phyloP scores from a whole-genome alignment of 805 yeast genomes.

The Candida caryicola region DNA sequence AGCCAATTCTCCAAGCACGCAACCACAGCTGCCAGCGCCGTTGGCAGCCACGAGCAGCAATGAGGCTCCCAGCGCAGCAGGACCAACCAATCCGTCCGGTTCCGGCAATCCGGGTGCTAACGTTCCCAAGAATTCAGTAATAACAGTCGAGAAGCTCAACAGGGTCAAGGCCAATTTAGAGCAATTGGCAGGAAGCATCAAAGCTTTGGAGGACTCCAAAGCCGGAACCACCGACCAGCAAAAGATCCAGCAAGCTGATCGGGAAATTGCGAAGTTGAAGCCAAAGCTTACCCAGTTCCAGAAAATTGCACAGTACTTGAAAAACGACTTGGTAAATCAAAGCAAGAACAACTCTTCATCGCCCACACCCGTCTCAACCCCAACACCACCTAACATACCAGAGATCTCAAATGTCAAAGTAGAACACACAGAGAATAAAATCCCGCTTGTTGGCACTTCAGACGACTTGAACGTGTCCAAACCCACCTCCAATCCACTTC shows the following conservation, averaged over 20 bases:
- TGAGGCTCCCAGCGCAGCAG: background rate
- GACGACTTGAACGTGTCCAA: too few relatives aligned
- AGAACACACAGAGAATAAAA: background rate
- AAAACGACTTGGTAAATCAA: slow-evolving; percentile 19
- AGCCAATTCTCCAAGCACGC: slow-evolving; percentile 2
- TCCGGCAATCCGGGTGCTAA: background rate
- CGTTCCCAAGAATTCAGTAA: slow-evolving; percentile 3
- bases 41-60: background rate
- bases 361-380: background rate
- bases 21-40: slow-evolving; percentile 4
- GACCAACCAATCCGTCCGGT: background rate
- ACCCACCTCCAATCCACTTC: background rate
- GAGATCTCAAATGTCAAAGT: background rate
- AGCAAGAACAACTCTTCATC: slow-evolving; percentile 4
- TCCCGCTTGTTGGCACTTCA: background rate
- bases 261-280: slow-evolving; percentile 12
- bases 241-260: slow-evolving; percentile 6
- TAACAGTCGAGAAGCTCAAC: slow-evolving; percentile 21
- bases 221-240: slow-evolving; percentile 6
- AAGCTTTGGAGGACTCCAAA: slow-evolving; percentile 20
- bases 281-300: slow-evolving; percentile 21
- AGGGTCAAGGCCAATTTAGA: slow-evolving; percentile 20
- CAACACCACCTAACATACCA: background rate
- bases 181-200: slow-evolving; percentile 21
- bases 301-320: slow-evolving; percentile 21